Percentiles rank a stretch among this genome's conserved stretches.
Conservation (phyloP, 108 stramenopile genomes). For the Epipyxis sp. region DNA sequence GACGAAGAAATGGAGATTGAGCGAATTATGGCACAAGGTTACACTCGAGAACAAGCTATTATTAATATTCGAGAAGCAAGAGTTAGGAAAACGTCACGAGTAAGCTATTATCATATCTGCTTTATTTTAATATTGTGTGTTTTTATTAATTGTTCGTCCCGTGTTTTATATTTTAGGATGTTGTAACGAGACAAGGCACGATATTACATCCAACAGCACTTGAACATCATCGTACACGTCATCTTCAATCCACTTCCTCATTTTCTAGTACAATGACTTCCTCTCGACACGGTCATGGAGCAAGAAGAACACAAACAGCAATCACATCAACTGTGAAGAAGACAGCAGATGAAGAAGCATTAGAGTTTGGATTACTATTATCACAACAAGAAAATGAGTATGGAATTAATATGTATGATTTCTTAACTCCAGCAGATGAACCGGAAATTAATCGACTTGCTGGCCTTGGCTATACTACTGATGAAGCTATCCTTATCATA, state of each 20-base stretch:
- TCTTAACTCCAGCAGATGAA: not conserved
- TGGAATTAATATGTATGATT: conserved; percentile 12
- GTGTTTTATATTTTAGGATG: too few species aligned
- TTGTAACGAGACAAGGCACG: too few species aligned
- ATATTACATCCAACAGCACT: too few species aligned
- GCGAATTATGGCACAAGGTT: not conserved
- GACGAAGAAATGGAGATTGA: not conserved
- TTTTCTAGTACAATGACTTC: not conserved
- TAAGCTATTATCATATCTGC: too few species aligned
- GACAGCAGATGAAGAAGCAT: not conserved
- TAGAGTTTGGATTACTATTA: not conserved
- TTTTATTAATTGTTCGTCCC: too few species aligned
- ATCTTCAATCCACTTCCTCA: not conserved
- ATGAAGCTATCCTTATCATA: not conserved
- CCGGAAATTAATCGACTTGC: not conserved
- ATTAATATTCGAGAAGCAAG: too few species aligned
- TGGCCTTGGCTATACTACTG: not conserved
- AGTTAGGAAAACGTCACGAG: too few species aligned
- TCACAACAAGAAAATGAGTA: not conserved
- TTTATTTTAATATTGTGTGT: too few species aligned
- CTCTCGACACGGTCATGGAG: too few species aligned
- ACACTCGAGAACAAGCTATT: conserved; percentile 4
- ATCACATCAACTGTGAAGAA: not conserved
- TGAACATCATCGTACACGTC: too few species aligned
- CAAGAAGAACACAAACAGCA: not conserved